phyloP scores from a whole-genome alignment of 371 early-diverging fungal genomes.

The Apophysomyces elegans region DNA sequence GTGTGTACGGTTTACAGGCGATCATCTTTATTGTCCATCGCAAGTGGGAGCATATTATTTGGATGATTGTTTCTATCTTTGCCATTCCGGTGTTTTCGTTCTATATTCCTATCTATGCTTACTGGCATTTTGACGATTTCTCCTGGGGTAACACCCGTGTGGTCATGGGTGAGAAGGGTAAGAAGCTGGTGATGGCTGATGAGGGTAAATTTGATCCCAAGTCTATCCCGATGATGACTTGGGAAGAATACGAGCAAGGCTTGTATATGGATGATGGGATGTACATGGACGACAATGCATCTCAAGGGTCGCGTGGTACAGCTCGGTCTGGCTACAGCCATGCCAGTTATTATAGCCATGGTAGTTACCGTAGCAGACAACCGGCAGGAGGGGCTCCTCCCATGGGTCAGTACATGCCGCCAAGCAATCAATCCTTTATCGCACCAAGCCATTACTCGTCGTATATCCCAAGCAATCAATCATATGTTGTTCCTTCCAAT shows the following conservation, averaged over 20 bases:
- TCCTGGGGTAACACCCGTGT: constrained; percentile 86
- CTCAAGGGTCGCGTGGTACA: constrained; percentile 27
- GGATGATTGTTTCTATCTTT: constrained; percentile 77
- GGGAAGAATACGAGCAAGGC: constrained; percentile 86
- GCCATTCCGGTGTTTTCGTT: constrained; percentile 67
- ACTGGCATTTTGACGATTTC: constrained; percentile 91
- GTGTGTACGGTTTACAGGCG: constrained; percentile 82
- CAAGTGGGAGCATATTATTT: constrained; percentile 72
- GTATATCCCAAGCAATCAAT: constrained; percentile 10
- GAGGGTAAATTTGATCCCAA: constrained; percentile 74
- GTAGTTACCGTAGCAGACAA: constrained; percentile 20
- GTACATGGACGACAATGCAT: constrained; percentile 23
- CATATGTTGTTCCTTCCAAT: constrained; percentile 4
- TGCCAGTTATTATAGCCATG: constrained; percentile 41
- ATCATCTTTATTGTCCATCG: constrained; percentile 83
- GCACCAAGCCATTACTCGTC: constrained; percentile 12
- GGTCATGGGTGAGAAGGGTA: constrained; percentile 70
- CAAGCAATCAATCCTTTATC: constrained; percentile 17
- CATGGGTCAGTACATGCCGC: constrained; percentile 18
- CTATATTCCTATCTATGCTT: constrained; percentile 69
- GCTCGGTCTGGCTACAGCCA: constrained; percentile 41
- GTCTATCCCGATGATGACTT: constrained; percentile 73
- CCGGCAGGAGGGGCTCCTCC: background rate
- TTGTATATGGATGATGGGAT: constrained; percentile 34
- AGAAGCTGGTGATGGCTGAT: constrained; percentile 55